Evolutionary conservation across 1,284 basidiomycete genomes (phyloP).

Genomic region (Ceratobasidium sp.): DNA sequence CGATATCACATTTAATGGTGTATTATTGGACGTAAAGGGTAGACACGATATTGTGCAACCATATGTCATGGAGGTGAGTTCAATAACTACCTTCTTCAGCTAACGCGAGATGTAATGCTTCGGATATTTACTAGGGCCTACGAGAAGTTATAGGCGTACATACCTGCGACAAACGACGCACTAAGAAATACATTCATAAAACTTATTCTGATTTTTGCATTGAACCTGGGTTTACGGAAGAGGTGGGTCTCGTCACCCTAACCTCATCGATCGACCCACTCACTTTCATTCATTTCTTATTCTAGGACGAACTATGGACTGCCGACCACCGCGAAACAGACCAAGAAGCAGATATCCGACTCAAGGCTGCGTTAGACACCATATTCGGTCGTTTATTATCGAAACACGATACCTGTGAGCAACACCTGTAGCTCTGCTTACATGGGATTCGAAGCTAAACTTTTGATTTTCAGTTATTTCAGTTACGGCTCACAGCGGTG

Average conservation of each 20-base stretch:
- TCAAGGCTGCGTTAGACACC: conserved; percentile 68
- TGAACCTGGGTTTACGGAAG: conserved; percentile 77
- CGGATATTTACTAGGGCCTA: conserved; percentile 67
- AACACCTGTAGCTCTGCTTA: neutral
- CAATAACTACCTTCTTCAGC: too few species aligned
- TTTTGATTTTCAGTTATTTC: conserved; percentile 66
- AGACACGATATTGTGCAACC: conserved; percentile 55
- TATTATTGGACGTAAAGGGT: conserved; percentile 51
- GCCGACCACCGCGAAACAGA: conserved; percentile 75
- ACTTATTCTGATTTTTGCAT: conserved; percentile 75
- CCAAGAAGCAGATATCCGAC: conserved; percentile 68
- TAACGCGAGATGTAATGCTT: too few species aligned
- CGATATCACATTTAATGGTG: conserved; percentile 71
- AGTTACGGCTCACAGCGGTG: conserved; percentile 74
- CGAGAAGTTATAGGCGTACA: conserved; percentile 80
- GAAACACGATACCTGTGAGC: conserved; percentile 67
- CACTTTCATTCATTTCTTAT: neutral
- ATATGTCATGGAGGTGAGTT: conserved; percentile 68
- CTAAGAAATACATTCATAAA: conserved; percentile 67
- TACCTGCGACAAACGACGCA: conserved; percentile 78
- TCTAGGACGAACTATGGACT: conserved; percentile 74
- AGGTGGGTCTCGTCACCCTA: conserved; percentile 50
- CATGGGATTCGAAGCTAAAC: neutral
- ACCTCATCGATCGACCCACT: neutral
- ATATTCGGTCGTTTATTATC: conserved; percentile 65